Evolutionary conservation across 371 early-diverging fungal species (phyloP).

Genomic region (Dichotomocladium elegans): DNA sequence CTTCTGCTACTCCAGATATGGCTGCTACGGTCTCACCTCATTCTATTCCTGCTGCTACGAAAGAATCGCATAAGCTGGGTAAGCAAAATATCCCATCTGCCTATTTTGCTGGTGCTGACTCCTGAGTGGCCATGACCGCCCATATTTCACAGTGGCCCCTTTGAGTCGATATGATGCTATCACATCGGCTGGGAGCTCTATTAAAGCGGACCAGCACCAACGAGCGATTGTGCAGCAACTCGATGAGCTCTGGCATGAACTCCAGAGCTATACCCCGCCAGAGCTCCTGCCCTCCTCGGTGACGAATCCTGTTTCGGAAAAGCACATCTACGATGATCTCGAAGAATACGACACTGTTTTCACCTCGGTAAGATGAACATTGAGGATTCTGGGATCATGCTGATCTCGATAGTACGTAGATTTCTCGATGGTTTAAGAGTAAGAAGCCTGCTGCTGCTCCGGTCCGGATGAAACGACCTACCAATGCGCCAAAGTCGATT

Average conservation of each 20-base stretch:
- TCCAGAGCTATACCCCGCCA: slow-evolving; percentile 15
- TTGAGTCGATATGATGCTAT: slow-evolving; percentile 14
- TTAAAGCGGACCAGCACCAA: slow-evolving; percentile 19
- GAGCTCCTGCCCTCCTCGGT: not conserved
- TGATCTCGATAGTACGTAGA: not conserved
- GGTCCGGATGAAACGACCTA: not conserved
- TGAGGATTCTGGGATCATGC: not conserved
- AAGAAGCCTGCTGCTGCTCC: not conserved
- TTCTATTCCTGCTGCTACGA: too few relatives aligned
- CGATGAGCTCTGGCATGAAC: slow-evolving; percentile 19
- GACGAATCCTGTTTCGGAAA: not conserved
- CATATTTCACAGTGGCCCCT: slow-evolving; percentile 13
- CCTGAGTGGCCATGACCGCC: not conserved
- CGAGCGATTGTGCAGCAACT: slow-evolving; percentile 18
- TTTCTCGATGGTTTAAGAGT: slow-evolving; percentile 2
- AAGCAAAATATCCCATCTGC: not conserved
- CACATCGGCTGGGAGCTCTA: slow-evolving; percentile 6
- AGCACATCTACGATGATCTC: not conserved
- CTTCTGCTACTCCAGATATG: not conserved
- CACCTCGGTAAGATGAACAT: not conserved
- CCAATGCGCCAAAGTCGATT: slow-evolving; percentile 51
- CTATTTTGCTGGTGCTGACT: not conserved
- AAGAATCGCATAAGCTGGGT: not conserved
- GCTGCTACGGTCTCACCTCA: not conserved
- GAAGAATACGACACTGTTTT: slow-evolving; percentile 1